phyloP scores from a whole-genome alignment of 2,329 filamentous ascomycete genomes.

The Cercospora canescens region DNA sequence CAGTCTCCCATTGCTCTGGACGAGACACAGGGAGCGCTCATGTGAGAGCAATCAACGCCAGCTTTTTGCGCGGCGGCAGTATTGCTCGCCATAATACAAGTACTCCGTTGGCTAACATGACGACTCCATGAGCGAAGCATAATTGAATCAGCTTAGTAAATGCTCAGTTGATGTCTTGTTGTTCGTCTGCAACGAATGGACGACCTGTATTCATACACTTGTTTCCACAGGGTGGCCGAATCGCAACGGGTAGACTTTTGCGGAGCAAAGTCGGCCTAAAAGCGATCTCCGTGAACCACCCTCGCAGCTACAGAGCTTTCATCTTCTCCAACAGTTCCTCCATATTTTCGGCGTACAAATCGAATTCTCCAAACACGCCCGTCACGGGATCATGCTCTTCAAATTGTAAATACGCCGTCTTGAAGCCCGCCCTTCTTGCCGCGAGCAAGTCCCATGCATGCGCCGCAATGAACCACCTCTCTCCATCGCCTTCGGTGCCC shows the following conservation, averaged over 20 bases:
- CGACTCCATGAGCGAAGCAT: too few relatives aligned
- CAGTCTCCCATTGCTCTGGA: neutral
- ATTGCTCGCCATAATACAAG: too few relatives aligned
- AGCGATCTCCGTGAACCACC: too few relatives aligned
- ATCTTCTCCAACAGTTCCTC: conserved; percentile 32
- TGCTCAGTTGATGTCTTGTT: too few relatives aligned
- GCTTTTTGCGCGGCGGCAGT: too few relatives aligned
- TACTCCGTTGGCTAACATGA: too few relatives aligned
- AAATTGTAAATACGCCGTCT: conserved; percentile 32
- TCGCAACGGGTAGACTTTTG: neutral
- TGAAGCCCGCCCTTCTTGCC: conserved; percentile 34
- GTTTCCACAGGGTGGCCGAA: neutral
- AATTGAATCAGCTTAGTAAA: too few relatives aligned
- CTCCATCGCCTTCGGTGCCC: conserved; percentile 25
- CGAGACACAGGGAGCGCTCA: neutral
- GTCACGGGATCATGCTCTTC: conserved; percentile 34
- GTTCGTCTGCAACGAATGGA: too few relatives aligned
- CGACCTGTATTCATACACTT: neutral
- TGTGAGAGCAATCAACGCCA: too few relatives aligned
- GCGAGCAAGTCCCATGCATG: conserved; percentile 34
- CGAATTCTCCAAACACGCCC: conserved; percentile 34
- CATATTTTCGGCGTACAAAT: conserved; percentile 32
- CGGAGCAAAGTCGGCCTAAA: neutral
- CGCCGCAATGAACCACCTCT: conserved; percentile 35
- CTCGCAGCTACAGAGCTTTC: conserved; percentile 18